These are phyloP conservation scores for Rhododendron molle DNA, from an alignment of 148 eudicot genomes.

Conservation along the genomic window DNA sequence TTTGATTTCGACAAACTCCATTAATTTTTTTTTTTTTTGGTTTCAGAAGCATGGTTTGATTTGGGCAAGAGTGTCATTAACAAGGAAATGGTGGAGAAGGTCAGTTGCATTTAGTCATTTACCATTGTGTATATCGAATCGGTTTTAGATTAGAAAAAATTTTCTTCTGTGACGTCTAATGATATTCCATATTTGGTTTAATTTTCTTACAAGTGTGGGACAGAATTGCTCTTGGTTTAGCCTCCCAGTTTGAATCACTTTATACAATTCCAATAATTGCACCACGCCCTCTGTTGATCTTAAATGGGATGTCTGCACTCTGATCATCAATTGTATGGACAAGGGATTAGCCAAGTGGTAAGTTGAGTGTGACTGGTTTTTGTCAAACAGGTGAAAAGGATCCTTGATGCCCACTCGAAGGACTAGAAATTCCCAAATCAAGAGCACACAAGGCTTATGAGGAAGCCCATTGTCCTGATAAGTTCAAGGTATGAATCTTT, in stretches of 20 bases:
- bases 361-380: not conserved
- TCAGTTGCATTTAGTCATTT: conserved; percentile 22
- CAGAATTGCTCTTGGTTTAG: conserved; percentile 83
- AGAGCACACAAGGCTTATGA: conserved; percentile 45
- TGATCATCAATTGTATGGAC: not conserved
- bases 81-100: conserved; percentile 81
- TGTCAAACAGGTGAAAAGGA: conserved; percentile 61
- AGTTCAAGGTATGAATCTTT: conserved; percentile 57
- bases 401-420: conserved; percentile 75
- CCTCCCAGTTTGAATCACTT: conserved; percentile 80
- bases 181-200: not conserved
- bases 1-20: conserved; percentile 41
- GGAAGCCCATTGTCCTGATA: conserved; percentile 35
- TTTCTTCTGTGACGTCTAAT: not conserved
- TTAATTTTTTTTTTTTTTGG: not conserved
- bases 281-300: conserved; percentile 81
- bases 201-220: conserved; percentile 76
- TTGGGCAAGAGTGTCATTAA: conserved; percentile 57
- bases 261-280: conserved; percentile 59
- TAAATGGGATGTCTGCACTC: conserved; percentile 51
- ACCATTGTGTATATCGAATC: not conserved
- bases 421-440: conserved; percentile 52
- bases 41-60: conserved; percentile 67
- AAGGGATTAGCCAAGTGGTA: not conserved
- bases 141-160: too few relatives aligned